Percentiles rank a stretch among this genome's conserved stretches.
These are phyloP conservation scores for Fusarium globosum DNA, from an alignment of 2,329 filamentous ascomycete genomes.

Conservation along the genomic window DNA sequence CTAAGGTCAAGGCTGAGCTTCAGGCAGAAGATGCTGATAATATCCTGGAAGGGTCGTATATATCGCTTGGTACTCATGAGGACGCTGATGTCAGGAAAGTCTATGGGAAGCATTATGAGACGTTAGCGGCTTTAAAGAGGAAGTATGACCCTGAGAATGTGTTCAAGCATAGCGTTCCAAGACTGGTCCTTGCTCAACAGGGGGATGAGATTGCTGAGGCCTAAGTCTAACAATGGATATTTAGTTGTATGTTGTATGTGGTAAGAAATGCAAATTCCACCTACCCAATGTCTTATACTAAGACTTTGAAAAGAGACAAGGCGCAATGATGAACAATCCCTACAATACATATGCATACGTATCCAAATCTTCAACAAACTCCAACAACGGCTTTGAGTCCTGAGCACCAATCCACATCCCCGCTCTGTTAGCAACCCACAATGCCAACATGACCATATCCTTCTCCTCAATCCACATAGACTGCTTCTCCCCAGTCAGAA, in stretches of 20 bases:
- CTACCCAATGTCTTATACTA: too few relatives aligned
- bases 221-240: too few relatives aligned
- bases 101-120: slow-evolving; percentile 1
- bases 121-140: background rate
- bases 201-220: background rate
- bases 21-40: background rate
- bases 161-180: slow-evolving; percentile 5
- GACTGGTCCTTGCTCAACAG: accelerated
- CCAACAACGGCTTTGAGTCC: background rate
- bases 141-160: background rate
- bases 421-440: background rate
- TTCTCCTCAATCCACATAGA: background rate
- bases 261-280: too few relatives aligned
- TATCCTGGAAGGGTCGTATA: slow-evolving; percentile 1
- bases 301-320: too few relatives aligned
- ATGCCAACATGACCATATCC: background rate
- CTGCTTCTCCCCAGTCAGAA: accelerated
- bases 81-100: slow-evolving; percentile 1
- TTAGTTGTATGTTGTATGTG: too few relatives aligned
- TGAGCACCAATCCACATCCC: background rate
- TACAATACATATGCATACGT: background rate
- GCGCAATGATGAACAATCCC: too few relatives aligned
- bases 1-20: background rate
- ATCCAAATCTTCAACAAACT: background rate
- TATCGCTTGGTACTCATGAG: background rate